Conservation (phyloP, 176 grass and related monocot genomes). For the Rhynchospora pubera region DNA sequence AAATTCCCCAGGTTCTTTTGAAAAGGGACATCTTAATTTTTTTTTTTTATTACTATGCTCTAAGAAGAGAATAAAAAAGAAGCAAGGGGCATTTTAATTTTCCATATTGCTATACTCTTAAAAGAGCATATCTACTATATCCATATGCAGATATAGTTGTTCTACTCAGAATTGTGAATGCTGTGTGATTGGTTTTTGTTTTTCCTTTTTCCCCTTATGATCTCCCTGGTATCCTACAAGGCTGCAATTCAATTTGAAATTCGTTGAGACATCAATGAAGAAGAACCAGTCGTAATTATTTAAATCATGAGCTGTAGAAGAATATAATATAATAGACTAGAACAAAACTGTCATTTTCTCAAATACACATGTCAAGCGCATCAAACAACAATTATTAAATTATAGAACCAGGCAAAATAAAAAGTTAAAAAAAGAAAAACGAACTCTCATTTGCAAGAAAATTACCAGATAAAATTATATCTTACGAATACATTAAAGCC, state of each 20-base stretch:
- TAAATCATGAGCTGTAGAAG: background rate
- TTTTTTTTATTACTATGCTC: too few species aligned
- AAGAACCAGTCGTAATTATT: background rate
- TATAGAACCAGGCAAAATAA: background rate
- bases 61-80: too few species aligned
- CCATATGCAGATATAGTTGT: too few species aligned
- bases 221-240: too few species aligned
- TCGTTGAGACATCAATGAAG: background rate
- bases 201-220: too few species aligned
- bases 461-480: background rate
- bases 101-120: background rate
- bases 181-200: too few species aligned
- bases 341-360: background rate
- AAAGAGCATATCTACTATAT: background rate
- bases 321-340: too few species aligned
- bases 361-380: background rate
- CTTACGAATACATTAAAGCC: background rate
- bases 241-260: too few species aligned
- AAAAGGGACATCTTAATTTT: too few species aligned
- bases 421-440: background rate
- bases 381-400: background rate
- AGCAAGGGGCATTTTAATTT: too few species aligned
- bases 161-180: too few species aligned
- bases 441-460: background rate
- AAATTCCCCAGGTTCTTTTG: too few species aligned